Evolutionary conservation across 1,284 basidiomycete species (phyloP).

Genomic region (Sanghuangporus sanghuang): DNA sequence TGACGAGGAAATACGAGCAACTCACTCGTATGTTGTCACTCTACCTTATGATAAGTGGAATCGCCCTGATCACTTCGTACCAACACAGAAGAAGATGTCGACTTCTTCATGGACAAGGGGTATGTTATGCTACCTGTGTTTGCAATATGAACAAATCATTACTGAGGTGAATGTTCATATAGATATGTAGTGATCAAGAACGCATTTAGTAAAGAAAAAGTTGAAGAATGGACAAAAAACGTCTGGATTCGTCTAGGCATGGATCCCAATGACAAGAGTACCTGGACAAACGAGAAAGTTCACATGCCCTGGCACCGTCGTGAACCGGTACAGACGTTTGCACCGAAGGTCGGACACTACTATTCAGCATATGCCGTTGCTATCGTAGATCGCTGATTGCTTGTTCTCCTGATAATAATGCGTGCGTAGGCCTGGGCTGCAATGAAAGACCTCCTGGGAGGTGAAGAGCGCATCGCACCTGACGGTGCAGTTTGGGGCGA

Average conservation of each 20-base stretch:
- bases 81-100: constrained; percentile 37
- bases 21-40: constrained; percentile 9
- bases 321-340: constrained; percentile 42
- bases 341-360: constrained; percentile 41
- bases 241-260: constrained; percentile 50
- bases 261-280: constrained; percentile 46
- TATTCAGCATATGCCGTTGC: not conserved
- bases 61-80: not conserved
- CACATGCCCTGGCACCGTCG: constrained; percentile 50
- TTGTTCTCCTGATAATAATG: not conserved
- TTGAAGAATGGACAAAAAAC: constrained; percentile 42
- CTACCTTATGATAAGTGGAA: not conserved
- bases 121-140: constrained; percentile 20
- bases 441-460: constrained; percentile 52
- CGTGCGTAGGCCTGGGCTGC: constrained; percentile 46
- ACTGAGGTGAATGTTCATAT: too few relatives aligned
- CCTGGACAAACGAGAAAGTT: constrained; percentile 49
- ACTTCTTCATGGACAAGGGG: constrained; percentile 51
- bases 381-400: not conserved
- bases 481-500: constrained; percentile 46
- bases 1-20: constrained; percentile 16
- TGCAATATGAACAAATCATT: not conserved
- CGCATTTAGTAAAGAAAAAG: constrained; percentile 48
- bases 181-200: constrained; percentile 42
- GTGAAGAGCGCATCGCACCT: constrained; percentile 50